Conservation (phyloP, 2,329 filamentous ascomycete species). For the Monosporascus ibericus region DNA sequence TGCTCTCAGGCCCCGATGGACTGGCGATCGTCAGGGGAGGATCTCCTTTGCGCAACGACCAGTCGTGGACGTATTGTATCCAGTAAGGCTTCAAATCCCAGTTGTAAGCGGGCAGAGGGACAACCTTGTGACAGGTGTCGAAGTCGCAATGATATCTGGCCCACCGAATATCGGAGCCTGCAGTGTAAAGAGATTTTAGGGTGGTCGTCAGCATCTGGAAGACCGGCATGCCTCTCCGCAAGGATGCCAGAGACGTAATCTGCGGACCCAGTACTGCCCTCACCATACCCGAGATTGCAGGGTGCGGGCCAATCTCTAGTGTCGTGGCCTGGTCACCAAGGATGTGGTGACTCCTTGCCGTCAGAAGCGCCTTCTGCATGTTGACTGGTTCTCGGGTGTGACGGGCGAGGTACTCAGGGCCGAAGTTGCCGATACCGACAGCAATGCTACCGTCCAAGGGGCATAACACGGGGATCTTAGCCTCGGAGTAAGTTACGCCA, state of each 20-base stretch:
- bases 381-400: conserved; percentile 14
- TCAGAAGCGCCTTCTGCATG: conserved; percentile 7
- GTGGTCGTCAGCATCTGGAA: conserved; percentile 44
- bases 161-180: conserved; percentile 41
- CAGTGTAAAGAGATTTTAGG: conserved; percentile 40
- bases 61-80: conserved; percentile 45
- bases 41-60: conserved; percentile 56
- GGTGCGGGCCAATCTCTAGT: conserved; percentile 12
- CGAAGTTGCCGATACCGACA: background rate
- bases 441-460: background rate
- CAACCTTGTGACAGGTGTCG: conserved; percentile 43
- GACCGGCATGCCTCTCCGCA: conserved; percentile 4
- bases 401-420: conserved; percentile 7
- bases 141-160: conserved; percentile 52
- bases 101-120: conserved; percentile 53
- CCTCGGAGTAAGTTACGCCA: conserved; percentile 1
- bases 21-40: conserved; percentile 18
- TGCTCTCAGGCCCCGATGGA: conserved; percentile 6
- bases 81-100: conserved; percentile 58
- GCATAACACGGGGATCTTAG: conserved; percentile 1
- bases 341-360: conserved; percentile 3
- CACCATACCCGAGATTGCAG: conserved; percentile 11
- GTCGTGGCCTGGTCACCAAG: conserved; percentile 16
- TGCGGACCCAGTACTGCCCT: conserved; percentile 4
- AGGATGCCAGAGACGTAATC: background rate